Evolutionary conservation across 306 rosid species (phyloP), one percentile per base, ranked within the genome.

Genomic region (Inga laurina): DNA sequence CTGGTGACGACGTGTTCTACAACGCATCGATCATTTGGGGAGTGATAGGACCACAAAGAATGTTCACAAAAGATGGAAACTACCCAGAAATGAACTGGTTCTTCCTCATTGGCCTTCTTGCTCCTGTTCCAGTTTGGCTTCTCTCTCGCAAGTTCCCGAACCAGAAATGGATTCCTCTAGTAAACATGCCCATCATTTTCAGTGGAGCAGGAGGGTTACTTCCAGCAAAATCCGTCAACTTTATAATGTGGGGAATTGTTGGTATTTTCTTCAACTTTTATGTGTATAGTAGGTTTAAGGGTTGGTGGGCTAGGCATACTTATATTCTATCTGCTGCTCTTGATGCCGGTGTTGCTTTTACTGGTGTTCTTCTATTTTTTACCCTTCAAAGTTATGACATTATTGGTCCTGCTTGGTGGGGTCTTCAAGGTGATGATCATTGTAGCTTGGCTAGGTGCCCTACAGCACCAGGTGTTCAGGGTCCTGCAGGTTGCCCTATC

Each of bases 1-100:
- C 98, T 0, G 86, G 88, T 0, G 92, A 88, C 14, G 89, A 85
- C 16, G 96, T 94, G 24, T 89, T 92, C 56, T 94, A 88, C 77
- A 89, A 88, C 56, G 98, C 98, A 39, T 94, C 98, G 7, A 88
- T 94, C 68, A 92, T 92, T 65, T 94, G 98, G 97, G 97, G 98
- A 30, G 35, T 92, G 0, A 84, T 92, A 10, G 97, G 98, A 9
- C 97, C 98, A 1, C n/a, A 71, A 3, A 88, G 88, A 66, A 91
- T 92, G 96, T 90, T 94, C 77, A 74, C 87, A 0, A 82, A 34
- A 16, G 82, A 82, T 0, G 98, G 97, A 0, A 5, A 81, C 8
- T 91, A 92, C 88, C 86, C 92, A 0, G 76, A 37, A 51, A 6
- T 94, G 92, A 92, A 92, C 48, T 89, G 90, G 90, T 88, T 94